Conservation (phyloP, 371 early-diverging fungal genomes). For the Syncephalastrum racemosum region DNA sequence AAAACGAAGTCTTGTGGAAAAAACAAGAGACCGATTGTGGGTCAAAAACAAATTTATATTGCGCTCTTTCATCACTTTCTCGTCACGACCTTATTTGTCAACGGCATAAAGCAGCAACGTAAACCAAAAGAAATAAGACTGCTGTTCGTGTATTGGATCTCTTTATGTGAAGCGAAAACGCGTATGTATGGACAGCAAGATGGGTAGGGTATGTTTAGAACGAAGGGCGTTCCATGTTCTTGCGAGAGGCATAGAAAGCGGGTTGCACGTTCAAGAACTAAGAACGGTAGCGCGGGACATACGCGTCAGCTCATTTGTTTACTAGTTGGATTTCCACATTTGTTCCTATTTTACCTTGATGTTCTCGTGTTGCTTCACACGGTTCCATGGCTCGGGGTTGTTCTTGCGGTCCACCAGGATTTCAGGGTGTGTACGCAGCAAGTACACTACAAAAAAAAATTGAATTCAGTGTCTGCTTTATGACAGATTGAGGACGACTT, state of each 20-base stretch:
- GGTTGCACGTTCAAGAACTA: slow-evolving; percentile 30
- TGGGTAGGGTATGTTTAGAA: slow-evolving; percentile 11
- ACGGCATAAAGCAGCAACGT: background rate
- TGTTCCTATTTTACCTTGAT: slow-evolving; percentile 36
- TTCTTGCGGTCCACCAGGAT: slow-evolving; percentile 47
- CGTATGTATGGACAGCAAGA: background rate
- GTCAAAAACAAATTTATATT: background rate
- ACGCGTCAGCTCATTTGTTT: background rate
- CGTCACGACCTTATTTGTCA: background rate
- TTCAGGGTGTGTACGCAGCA: slow-evolving; percentile 48
- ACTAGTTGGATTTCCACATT: background rate
- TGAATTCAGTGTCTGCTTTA: background rate
- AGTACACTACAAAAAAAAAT: slow-evolving; percentile 23
- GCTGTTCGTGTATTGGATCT: background rate
- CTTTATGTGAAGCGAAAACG: slow-evolving; percentile 1
- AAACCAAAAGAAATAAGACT: background rate
- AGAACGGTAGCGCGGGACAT: background rate
- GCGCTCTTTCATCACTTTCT: no score
- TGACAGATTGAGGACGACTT: background rate
- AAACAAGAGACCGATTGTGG: background rate
- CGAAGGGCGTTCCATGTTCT: slow-evolving; percentile 18
- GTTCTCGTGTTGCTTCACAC: slow-evolving; percentile 44
- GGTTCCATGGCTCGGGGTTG: slow-evolving; percentile 48
- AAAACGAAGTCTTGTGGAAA: no score
- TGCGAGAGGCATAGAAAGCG: slow-evolving; percentile 28